These are phyloP conservation scores for Aspergillus calidoustus DNA, from an alignment of 2,329 filamentous ascomycete genomes.

Conservation along the genomic window DNA sequence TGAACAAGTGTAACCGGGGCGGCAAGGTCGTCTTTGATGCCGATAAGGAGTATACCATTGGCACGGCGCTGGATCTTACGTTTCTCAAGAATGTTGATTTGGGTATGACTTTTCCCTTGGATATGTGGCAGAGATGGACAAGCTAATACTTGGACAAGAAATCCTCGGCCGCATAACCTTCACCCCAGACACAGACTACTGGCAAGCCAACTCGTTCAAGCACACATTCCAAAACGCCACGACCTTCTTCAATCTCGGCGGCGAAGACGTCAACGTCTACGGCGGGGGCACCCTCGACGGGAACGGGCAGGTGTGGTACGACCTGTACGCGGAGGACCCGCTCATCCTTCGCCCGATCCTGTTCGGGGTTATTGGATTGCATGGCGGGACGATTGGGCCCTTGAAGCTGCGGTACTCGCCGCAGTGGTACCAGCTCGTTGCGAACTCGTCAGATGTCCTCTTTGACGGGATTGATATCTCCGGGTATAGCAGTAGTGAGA, in stretches of 20 bases:
- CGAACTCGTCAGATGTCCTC: conserved; percentile 67
- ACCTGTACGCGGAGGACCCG: conserved; percentile 61
- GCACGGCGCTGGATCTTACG: conserved; percentile 67
- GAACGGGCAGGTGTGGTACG: conserved; percentile 68
- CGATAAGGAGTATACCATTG: conserved; percentile 63
- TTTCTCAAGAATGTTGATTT: conserved; percentile 68
- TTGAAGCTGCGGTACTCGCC: conserved; percentile 65
- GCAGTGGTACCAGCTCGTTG: conserved; percentile 68
- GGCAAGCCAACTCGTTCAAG: conserved; percentile 67
- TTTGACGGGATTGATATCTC: conserved; percentile 66
- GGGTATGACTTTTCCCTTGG: conserved; percentile 40
- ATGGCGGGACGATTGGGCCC: conserved; percentile 63
- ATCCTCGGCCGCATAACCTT: conserved; percentile 66
- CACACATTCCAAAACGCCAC: conserved; percentile 69
- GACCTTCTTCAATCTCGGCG: conserved; percentile 70
- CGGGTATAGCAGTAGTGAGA: conserved; percentile 57
- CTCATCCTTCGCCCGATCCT: conserved; percentile 64
- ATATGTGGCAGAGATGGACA: neutral
- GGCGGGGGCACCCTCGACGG: conserved; percentile 68
- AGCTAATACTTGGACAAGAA: conserved; percentile 40
- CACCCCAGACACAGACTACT: conserved; percentile 70
- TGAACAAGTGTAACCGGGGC: conserved; percentile 65
- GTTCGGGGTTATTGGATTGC: conserved; percentile 61
- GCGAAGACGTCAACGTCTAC: conserved; percentile 69
- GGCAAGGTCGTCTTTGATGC: conserved; percentile 64